Percentiles rank a stretch among this genome's conserved stretches.
Conservation (phyloP, 78 protist genomes). For the Guillardia theta region DNA sequence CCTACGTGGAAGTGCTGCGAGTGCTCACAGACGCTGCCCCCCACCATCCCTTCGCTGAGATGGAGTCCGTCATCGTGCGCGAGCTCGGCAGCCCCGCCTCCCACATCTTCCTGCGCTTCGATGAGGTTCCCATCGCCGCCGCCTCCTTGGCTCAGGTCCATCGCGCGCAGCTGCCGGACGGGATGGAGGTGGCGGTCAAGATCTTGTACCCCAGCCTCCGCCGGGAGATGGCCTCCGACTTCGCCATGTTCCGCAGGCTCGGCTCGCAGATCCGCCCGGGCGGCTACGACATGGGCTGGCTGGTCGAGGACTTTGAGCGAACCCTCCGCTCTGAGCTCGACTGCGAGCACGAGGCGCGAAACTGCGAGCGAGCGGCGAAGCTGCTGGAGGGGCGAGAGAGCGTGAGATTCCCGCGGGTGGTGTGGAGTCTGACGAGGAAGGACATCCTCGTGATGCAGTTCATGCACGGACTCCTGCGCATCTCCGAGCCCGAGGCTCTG, state of each 20-base stretch:
- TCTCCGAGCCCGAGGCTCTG: background rate
- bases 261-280: constrained; percentile 22
- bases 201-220: background rate
- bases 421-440: background rate
- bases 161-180: background rate
- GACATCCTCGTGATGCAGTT: background rate
- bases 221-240: constrained; percentile 37
- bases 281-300: constrained; percentile 1
- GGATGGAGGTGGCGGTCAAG: constrained; percentile 12
- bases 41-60: background rate
- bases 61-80: background rate
- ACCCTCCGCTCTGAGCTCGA: background rate
- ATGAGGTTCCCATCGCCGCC: background rate
- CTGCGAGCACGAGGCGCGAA: constrained; percentile 7
- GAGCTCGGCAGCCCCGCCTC: background rate
- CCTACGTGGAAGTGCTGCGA: background rate
- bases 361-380: background rate
- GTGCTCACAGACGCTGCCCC: constrained; percentile 17
- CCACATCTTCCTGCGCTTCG: background rate
- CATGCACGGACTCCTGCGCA: background rate
- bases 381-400: background rate
- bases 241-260: constrained; percentile 13
- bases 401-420: background rate
- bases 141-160: background rate
- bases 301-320: background rate